These are phyloP conservation scores for Colletotrichum chlorophyti DNA, from an alignment of 2,329 filamentous ascomycete genomes.

Conservation along the genomic window DNA sequence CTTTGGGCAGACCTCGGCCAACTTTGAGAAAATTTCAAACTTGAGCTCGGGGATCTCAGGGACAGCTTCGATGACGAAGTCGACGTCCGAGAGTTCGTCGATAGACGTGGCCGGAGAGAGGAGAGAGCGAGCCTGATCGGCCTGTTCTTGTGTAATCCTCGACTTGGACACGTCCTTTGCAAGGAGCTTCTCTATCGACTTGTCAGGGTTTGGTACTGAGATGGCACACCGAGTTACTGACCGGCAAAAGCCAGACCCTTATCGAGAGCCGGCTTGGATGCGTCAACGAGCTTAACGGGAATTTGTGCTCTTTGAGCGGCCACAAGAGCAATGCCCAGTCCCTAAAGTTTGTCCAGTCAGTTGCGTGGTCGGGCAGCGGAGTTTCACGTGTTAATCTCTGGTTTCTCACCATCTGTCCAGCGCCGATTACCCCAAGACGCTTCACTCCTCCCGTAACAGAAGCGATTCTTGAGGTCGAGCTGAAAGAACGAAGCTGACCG, in stretches of 20 bases:
- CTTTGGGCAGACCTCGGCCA: slow-evolving; percentile 81
- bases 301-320: slow-evolving; percentile 85
- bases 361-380: slow-evolving; percentile 19
- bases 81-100: slow-evolving; percentile 79
- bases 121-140: slow-evolving; percentile 73
- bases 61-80: slow-evolving; percentile 98
- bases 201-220: not conserved
- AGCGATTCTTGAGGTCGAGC: slow-evolving; percentile 65
- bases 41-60: slow-evolving; percentile 92
- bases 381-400: slow-evolving; percentile 43
- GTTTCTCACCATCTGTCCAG: slow-evolving; percentile 86
- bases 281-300: slow-evolving; percentile 86
- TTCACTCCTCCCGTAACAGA: slow-evolving; percentile 73
- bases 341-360: slow-evolving; percentile 58
- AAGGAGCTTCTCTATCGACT: slow-evolving; percentile 78
- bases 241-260: slow-evolving; percentile 91
- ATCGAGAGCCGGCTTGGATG: slow-evolving; percentile 81
- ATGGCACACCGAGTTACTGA: slow-evolving; percentile 44
- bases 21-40: slow-evolving; percentile 81
- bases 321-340: slow-evolving; percentile 93
- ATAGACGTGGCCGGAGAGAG: slow-evolving; percentile 76
- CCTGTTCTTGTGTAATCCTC: slow-evolving; percentile 81
- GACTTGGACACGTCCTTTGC: slow-evolving; percentile 92
- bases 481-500: slow-evolving; percentile 68
- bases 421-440: slow-evolving; percentile 88